Base-by-base conservation (phyloP, 1,139 yeast genomes). In the Sugiyamaella xylanicola region DNA sequence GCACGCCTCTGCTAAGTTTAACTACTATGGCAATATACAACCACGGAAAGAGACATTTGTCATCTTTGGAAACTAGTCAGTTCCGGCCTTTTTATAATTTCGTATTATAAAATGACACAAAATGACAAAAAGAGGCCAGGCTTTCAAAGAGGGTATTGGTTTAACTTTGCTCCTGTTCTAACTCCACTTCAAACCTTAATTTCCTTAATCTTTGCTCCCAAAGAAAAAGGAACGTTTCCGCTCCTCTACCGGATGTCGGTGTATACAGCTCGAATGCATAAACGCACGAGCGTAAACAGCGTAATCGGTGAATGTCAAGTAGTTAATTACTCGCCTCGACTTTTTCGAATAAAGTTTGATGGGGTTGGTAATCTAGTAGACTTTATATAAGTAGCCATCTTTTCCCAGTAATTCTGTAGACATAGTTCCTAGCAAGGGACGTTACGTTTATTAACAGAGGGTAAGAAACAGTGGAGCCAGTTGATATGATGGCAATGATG, bases 281-380 rank as follows among this genome's bases (percentile, higher is more conserved):
- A 25, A 32, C 37, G 37, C 37, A 32, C 13, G 37, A 32, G 37
- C 37, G 37, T 32, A 32, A 32, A 32, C 37, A 32, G 37, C 37
- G 37, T 32, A 32, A 32, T 32, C 37, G 37, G 37, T 32, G 37
- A 32, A 32, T 32, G 37, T 32, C 37, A 32, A 25, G 15, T 32
- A 32, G 37, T n/a, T 32, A n/a, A 32, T 32, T 32, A 32, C 15
- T 32, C 37, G 37, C 37, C 37, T 32, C 37, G 37, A 32, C 37
- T 32, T 32, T 15, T 25, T 32, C 37, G 37, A 32, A 32, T 32
- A 32, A 32, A 32, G 37, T 32, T 32, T 32, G 15, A 32, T 32
- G 37, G 37, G 37, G 37, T 32, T 15, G 37, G 37, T 32, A 32
- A 32, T 32, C 37, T 32, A 32, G 15, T 32, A 32, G 37, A n/a